A percentile compares a stretch with the other conserved stretches of the same genome.
Evolutionary conservation across 1,139 yeast genomes (phyloP).

Genomic region (Geotrichum histeridarum): DNA sequence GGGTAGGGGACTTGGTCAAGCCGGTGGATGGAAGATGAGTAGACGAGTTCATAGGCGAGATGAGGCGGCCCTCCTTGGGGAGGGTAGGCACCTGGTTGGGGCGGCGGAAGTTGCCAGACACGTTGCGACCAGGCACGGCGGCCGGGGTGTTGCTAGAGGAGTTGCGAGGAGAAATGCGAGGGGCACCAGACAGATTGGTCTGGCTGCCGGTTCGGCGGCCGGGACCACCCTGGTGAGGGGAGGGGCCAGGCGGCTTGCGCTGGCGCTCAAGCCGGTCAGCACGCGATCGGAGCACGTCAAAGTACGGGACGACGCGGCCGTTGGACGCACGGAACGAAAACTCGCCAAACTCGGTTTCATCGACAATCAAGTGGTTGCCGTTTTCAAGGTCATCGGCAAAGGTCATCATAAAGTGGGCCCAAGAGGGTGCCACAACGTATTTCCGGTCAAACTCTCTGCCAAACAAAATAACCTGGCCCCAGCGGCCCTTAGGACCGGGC

Average conservation of each 20-base stretch:
- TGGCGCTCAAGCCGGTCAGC: conserved; percentile 33
- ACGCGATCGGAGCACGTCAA: conserved; percentile 56
- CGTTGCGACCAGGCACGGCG: conserved; percentile 17
- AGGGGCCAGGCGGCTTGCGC: conserved; percentile 11
- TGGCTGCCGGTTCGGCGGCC: conserved; percentile 6
- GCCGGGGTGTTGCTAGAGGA: background rate
- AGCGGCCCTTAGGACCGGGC: conserved; percentile 67
- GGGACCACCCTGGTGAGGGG: background rate
- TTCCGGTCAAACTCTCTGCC: conserved; percentile 88
- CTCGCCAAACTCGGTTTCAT: conserved; percentile 59
- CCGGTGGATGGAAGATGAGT: conserved; percentile 15
- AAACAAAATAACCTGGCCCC: conserved; percentile 82
- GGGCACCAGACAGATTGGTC: conserved; percentile 5
- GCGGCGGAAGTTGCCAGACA: conserved; percentile 14
- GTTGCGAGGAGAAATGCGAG: conserved; percentile 7
- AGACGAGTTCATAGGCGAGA: conserved; percentile 19
- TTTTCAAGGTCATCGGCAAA: conserved; percentile 81
- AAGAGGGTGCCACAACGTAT: conserved; percentile 68
- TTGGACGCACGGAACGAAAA: conserved; percentile 57
- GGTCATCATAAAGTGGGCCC: conserved; percentile 76
- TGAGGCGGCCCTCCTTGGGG: conserved; percentile 15
- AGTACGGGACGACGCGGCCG: conserved; percentile 47
- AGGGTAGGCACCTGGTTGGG: conserved; percentile 1
- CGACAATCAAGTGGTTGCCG: conserved; percentile 66
- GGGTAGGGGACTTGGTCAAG: conserved; percentile 7